Base-by-base conservation (phyloP, 2,329 filamentous ascomycete species). In the Fusarium solani-melongenae region DNA sequence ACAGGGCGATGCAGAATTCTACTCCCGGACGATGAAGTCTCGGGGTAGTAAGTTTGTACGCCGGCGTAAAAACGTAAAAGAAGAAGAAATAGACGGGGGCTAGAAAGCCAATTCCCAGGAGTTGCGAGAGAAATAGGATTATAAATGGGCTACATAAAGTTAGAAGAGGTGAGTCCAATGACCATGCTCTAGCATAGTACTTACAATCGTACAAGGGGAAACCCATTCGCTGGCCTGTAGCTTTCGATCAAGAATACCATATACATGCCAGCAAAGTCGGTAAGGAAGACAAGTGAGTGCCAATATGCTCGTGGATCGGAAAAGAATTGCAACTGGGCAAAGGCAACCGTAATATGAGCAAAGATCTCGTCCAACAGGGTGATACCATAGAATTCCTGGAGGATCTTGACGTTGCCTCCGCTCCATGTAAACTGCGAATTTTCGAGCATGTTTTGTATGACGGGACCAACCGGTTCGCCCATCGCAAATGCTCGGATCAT, bases 231-330 rank as follows among this genome's bases (percentile, higher is more conserved):
- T 0, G 33, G 62, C 4, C 79, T 65, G 27, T 70, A 72, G 6
- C 71, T 71, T 64, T 81, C 79, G 0, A 79, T 41, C 57, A 78
- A 34, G 5, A 79, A 22, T 15, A 81, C 71, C 31, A 75, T 73
- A 51, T 78, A 80, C 62, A 81, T 58, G 9, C 76, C 73, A 29
- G 69, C 76, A 58, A 71, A 78, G 4, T 81, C 79, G 0, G 73
- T 73, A 8, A 81, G 51, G 17, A 81, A 80, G 12, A 79, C 66
- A 7, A 80, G 36, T 4, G 73, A 70, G 17, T 81, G 78, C 76
- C 78, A 80, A 20, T 80, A 81, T 0, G 74, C 70, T 11, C 36
- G 27, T 1, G 63, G 58, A 9, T 78, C 70, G 1, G 67, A 60
- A n/a, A 69, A 72, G 44, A 79, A 76, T 15, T 78, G 71, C 31